A percentile compares a stretch with the other conserved stretches of the same genome.
phyloP scores from a whole-genome alignment of 1,284 basidiomycete genomes.

The Ganoderma resinaceum region DNA sequence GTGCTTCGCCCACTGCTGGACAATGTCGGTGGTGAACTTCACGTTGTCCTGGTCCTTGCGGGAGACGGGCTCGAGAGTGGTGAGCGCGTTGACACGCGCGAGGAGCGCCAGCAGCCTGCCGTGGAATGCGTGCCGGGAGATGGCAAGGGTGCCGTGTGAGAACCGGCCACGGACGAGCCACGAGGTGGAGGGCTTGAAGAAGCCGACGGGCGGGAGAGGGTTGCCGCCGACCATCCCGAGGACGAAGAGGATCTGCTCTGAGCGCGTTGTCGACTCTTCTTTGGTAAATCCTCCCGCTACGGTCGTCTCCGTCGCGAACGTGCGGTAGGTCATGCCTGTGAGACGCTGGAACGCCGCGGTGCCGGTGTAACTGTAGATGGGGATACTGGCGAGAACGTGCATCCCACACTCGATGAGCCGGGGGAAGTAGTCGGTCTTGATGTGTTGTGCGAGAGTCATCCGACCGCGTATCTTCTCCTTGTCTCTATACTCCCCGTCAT shows the following conservation, averaged over 20 bases:
- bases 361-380: slow-evolving; percentile 24
- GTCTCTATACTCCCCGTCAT: slow-evolving; percentile 3
- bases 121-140: slow-evolving; percentile 36
- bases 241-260: slow-evolving; percentile 36
- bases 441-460: slow-evolving; percentile 5
- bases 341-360: slow-evolving; percentile 28
- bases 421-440: slow-evolving; percentile 30
- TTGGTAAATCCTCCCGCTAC: background rate
- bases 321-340: slow-evolving; percentile 34
- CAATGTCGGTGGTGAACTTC: slow-evolving; percentile 31
- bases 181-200: slow-evolving; percentile 22
- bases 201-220: background rate
- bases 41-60: slow-evolving; percentile 24
- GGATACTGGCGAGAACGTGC: slow-evolving; percentile 37
- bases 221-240: slow-evolving; percentile 33
- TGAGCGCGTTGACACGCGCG: slow-evolving; percentile 36
- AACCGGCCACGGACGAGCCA: slow-evolving; percentile 33
- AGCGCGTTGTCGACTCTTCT: background rate
- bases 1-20: slow-evolving; percentile 33
- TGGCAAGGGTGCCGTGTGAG: slow-evolving; percentile 35
- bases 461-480: background rate
- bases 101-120: slow-evolving; percentile 33
- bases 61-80: slow-evolving; percentile 38
- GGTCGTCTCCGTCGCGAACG: slow-evolving; percentile 16
- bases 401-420: slow-evolving; percentile 26